Percentiles rank a stretch among this genome's conserved stretches.
These are phyloP conservation scores for Raphanus sativus DNA, from an alignment of 345 rosid genomes.

Conservation along the genomic window DNA sequence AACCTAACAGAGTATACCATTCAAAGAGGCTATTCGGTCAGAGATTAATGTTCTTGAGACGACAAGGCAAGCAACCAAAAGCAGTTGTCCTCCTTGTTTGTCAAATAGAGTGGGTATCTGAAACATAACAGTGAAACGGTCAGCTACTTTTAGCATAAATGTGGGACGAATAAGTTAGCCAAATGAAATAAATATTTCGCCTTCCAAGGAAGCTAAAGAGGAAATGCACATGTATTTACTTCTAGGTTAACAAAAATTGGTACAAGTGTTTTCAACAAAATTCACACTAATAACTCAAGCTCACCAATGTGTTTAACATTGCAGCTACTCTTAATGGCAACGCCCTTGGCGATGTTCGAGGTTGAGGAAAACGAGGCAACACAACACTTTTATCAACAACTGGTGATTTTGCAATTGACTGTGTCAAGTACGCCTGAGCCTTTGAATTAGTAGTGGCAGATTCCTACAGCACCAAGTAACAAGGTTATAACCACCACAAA, in stretches of 20 bases:
- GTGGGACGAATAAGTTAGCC: background rate
- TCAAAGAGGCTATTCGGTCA: constrained; percentile 93
- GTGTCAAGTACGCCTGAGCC: constrained; percentile 59
- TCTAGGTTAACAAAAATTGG: too few species aligned
- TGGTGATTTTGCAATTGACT: constrained; percentile 70
- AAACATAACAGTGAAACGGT: constrained; percentile 30
- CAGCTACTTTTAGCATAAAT: background rate
- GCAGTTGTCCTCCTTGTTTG: constrained; percentile 89
- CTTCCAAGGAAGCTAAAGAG: constrained; percentile 22
- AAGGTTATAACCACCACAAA: constrained; percentile 19
- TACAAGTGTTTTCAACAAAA: too few species aligned
- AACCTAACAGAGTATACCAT: constrained; percentile 52
- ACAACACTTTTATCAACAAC: constrained; percentile 39
- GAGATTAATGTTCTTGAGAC: constrained; percentile 91
- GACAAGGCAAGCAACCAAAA: constrained; percentile 83
- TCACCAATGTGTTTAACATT: constrained; percentile 85
- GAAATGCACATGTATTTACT: background rate
- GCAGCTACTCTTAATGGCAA: constrained; percentile 85
- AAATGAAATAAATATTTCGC: constrained; percentile 1
- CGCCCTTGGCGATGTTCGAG: constrained; percentile 54
- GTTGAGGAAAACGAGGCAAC: constrained; percentile 73
- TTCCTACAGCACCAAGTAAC: constrained; percentile 47
- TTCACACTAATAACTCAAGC: constrained; percentile 30
- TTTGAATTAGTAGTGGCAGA: constrained; percentile 54
- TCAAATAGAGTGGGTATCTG: constrained; percentile 89